phyloP scores from a whole-genome alignment of 2,329 filamentous ascomycete species.

The Colletotrichum sp. region DNA sequence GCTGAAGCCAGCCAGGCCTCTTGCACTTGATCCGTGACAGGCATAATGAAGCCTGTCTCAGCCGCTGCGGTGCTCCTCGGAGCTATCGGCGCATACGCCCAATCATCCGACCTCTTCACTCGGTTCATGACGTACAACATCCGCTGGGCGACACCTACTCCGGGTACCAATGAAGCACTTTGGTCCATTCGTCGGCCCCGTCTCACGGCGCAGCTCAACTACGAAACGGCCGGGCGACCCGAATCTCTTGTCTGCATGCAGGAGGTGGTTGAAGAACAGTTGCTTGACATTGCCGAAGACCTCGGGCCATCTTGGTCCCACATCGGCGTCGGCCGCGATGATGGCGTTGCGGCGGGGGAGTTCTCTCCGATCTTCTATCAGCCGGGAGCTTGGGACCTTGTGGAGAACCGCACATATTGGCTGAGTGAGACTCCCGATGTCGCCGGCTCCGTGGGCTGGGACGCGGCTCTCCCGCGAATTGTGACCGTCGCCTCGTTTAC shows the following conservation, averaged over 20 bases:
- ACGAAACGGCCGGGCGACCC: constrained; percentile 34
- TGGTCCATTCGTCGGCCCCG: constrained; percentile 43
- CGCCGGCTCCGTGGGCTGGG: constrained; percentile 66
- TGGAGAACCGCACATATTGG: constrained; percentile 63
- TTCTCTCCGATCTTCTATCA: constrained; percentile 73
- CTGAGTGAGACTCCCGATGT: constrained; percentile 62
- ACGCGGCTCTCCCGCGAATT: constrained; percentile 46
- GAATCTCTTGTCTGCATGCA: constrained; percentile 51
- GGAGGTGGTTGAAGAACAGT: constrained; percentile 52
- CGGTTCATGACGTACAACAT: constrained; percentile 55
- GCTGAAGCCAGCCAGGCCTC: not conserved
- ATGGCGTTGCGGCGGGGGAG: constrained; percentile 66
- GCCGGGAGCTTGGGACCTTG: constrained; percentile 55
- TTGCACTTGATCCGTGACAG: not conserved
- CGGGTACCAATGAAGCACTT: constrained; percentile 43
- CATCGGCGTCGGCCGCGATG: constrained; percentile 63
- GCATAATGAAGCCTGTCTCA: not conserved
- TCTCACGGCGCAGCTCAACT: constrained; percentile 42
- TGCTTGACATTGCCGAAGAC: constrained; percentile 43
- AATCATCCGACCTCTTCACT: constrained; percentile 25
- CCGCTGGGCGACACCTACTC: constrained; percentile 47
- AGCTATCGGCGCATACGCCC: not conserved
- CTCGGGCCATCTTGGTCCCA: constrained; percentile 53
- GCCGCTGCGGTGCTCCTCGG: not conserved
- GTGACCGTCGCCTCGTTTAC: constrained; percentile 52